phyloP scores from a whole-genome alignment of 2,329 filamentous ascomycete genomes.

The Domatiomyces globalis region DNA sequence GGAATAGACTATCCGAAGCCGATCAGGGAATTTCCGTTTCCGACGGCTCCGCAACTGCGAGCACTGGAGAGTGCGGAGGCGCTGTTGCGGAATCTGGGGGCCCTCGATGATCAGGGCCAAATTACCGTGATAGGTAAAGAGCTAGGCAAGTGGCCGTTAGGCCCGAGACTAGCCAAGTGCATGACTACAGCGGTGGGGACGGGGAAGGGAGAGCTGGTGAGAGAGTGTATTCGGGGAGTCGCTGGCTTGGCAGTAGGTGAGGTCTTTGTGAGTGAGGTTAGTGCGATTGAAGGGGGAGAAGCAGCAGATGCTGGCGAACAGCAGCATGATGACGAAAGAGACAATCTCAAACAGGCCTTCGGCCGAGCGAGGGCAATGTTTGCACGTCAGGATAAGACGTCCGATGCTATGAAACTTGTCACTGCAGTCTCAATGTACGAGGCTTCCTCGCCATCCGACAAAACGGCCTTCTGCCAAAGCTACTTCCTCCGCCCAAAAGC shows the following conservation, averaged over 20 bases:
- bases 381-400: slow-evolving; percentile 63
- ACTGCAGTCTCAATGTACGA: slow-evolving; percentile 72
- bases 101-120: slow-evolving; percentile 53
- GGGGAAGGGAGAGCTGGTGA: slow-evolving; percentile 53
- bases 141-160: slow-evolving; percentile 78
- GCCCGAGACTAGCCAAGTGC: slow-evolving; percentile 82
- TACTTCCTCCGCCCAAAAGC: slow-evolving; percentile 82
- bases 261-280: slow-evolving; percentile 69
- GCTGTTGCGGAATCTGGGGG: slow-evolving; percentile 71
- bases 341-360: slow-evolving; percentile 49
- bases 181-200: slow-evolving; percentile 65
- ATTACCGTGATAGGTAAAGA: slow-evolving; percentile 68
- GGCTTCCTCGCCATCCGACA: slow-evolving; percentile 41
- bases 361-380: slow-evolving; percentile 66
- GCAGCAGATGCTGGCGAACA: slow-evolving; percentile 46
- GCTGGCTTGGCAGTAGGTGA: slow-evolving; percentile 79
- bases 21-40: slow-evolving; percentile 89
- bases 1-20: slow-evolving; percentile 73
- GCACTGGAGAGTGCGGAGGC: slow-evolving; percentile 74
- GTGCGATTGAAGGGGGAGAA: slow-evolving; percentile 48
- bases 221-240: slow-evolving; percentile 77
- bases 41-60: slow-evolving; percentile 67
- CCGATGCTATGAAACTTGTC: slow-evolving; percentile 80
- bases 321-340: slow-evolving; percentile 54
- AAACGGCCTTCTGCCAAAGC: slow-evolving; percentile 59